Base-by-base conservation (phyloP, 2,329 filamentous ascomycete genomes). In the Claviceps arundinis region DNA sequence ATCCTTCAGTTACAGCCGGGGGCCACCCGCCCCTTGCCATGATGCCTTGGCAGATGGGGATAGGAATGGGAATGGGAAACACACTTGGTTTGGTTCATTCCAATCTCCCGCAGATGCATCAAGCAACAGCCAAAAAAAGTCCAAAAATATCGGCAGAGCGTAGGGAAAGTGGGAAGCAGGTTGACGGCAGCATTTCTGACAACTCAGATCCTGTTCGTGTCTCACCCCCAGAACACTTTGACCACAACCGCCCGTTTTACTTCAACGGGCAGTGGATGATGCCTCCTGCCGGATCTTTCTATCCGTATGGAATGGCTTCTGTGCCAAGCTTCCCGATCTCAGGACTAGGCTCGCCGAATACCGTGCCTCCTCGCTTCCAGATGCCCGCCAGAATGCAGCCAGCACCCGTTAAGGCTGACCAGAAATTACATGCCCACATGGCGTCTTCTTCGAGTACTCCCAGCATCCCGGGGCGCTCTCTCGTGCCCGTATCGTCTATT, bases 401-500 rank as follows among this genome's bases (percentile, higher is more conserved):
- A 55, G 58, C 63, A 38, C 58, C 59, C 43, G 57, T 59, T 26
- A 50, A 56, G 13, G 16, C 52, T 50, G 53, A 53, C 17, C 56
- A 49, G 22, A 48, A 54, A n/a, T 52, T 57, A 48, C 56, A 56
- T 43, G 26, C 55, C 52, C 58, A 57, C 14, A 34, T 48, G 14
- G 42, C 54, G 14, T 48, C 54, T 22, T 54, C 50, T 52, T 59
- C 58, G 53, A 62, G 50, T 34, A 26, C 48, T 9, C 41, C 53
- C 3, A 50, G 52, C 37, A 48, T 47, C n/a, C 19, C 50, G 2
- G 51, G 52, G 9, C 38, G 64, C 52, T 47, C 62, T 55, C 59
- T 60, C 43, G 71, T 74, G 13, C 77, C 74, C 2, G 68, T 75
- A 24, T 80, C 78, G n/a, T 81, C 78, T 6, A 82, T 82, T 55